phyloP scores from a whole-genome alignment of 2,329 filamentous ascomycete species.

The Hymenoscyphus occultus region DNA sequence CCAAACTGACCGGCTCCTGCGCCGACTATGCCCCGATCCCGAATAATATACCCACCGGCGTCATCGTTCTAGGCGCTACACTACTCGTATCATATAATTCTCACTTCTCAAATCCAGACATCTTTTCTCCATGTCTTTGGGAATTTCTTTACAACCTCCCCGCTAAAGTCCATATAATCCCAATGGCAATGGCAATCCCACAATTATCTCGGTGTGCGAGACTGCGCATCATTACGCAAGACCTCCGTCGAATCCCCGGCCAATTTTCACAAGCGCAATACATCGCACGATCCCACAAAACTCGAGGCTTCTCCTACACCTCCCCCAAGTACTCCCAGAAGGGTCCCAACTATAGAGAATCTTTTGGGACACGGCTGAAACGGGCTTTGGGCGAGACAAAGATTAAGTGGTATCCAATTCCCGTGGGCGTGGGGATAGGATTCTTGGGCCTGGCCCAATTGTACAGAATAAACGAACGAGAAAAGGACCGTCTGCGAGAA shows the following conservation, averaged over 20 bases:
- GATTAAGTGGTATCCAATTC: conserved; percentile 71
- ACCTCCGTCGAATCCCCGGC: conserved; percentile 1
- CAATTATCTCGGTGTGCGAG: conserved; percentile 18
- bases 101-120: background rate
- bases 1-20: background rate
- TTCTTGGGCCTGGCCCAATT: conserved; percentile 65
- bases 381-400: conserved; percentile 60
- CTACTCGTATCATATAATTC: background rate
- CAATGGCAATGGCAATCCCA: conserved; percentile 16
- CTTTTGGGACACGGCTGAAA: conserved; percentile 44
- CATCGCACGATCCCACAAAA: conserved; percentile 18
- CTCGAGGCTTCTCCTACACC: conserved; percentile 33
- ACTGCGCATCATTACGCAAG: conserved; percentile 10
- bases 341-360: conserved; percentile 32
- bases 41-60: background rate
- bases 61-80: background rate
- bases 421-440: conserved; percentile 63
- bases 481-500: conserved; percentile 40
- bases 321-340: conserved; percentile 24
- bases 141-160: background rate
- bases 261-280: conserved; percentile 2
- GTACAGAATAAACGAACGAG: conserved; percentile 55
- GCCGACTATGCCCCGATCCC: background rate
- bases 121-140: conserved; percentile 2
- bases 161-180: background rate